Base-by-base conservation (phyloP, 1,284 basidiomycete species). In the Malassezia furfur region DNA sequence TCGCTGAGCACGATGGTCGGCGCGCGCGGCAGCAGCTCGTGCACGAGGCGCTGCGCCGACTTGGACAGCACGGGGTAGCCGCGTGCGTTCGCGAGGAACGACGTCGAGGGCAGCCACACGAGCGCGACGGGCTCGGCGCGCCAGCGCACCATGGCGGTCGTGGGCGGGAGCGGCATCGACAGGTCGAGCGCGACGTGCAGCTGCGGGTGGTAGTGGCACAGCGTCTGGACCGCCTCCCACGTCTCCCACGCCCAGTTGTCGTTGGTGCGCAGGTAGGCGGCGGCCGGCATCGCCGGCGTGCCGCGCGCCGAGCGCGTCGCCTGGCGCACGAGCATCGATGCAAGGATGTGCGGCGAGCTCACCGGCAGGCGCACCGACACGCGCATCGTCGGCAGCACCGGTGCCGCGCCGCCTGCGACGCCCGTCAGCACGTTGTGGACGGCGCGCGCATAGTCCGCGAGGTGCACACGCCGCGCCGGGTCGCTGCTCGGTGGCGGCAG, bases 21-120 rank as follows among this genome's bases (percentile, higher is more conserved):
- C 9, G 44, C 50, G 38, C 66, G 67, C 14, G 46, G 58, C 25
- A 72, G 50, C 39, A 72, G 55, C 15, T 54, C 46, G 11, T 61
- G 54, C 40, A 72, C 50, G 38, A 74, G 63, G 1, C 60, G 41
- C 52, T 74, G 72, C 12, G 63, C 61, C 1, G 70, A 71, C 77
- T 96, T 98, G 17, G 87, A 87, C 14, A 99, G 81, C 1, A 99
- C 94, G 0, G 94, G 94, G 74, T 94, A 99, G 3, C 91, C 93
- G 77, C 96, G 94, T 32, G 85, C 83, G 75, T 99, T 99, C 11
- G 90, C 85, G 62, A 98, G 91, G 76, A 96, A 99, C 10, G 87
- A 82, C 4, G 84, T 83, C 2, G 89, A 84, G 3, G 94, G 91
- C 1, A 98, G 78, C 77, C 88, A 88, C 53, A 99, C 81, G 69